A percentile compares a stretch with the other conserved stretches of the same genome.
Evolutionary conservation across 176 grass and related monocot genomes (phyloP).

Genomic region (Zoysia japonica): DNA sequence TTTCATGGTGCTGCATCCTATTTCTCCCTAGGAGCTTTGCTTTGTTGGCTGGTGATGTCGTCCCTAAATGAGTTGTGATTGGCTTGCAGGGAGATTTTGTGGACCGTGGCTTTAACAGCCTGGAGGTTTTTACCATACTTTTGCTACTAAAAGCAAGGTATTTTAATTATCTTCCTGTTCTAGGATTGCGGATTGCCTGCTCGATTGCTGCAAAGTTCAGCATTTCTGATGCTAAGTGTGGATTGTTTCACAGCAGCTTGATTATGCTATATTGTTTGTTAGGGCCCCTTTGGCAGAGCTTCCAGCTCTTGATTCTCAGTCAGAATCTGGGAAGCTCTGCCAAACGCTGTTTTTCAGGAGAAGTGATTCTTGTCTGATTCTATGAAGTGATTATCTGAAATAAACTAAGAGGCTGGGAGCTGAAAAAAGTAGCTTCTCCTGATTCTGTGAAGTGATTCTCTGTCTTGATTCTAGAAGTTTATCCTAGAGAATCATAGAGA

Average conservation of each 20-base stretch:
- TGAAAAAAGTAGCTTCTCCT: too few species aligned
- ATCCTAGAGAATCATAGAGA: too few species aligned
- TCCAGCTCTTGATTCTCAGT: too few species aligned
- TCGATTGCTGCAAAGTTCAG: not conserved
- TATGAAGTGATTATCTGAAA: too few species aligned
- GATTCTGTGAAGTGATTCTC: too few species aligned
- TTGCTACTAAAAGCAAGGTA: conserved; percentile 81
- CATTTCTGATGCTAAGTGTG: conserved; percentile 19
- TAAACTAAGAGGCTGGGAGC: too few species aligned
- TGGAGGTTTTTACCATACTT: conserved; percentile 98
- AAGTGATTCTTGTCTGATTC: too few species aligned
- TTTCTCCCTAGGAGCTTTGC: not conserved
- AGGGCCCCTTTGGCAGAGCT: too few species aligned
- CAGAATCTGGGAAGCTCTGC: too few species aligned
- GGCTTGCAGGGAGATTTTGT: conserved; percentile 92
- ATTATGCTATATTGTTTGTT: not conserved
- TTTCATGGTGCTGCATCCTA: conserved; percentile 72
- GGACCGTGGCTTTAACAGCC: conserved; percentile 96
- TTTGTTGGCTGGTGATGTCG: conserved; percentile 19
- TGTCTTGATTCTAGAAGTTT: too few species aligned
- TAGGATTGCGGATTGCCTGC: not conserved
- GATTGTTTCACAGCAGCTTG: not conserved
- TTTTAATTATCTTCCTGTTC: conserved; percentile 10
- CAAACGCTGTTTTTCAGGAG: too few species aligned
- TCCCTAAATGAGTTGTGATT: conserved; percentile 24